Percentiles rank a stretch among this genome's conserved stretches.
Evolutionary conservation across 345 rosid species (phyloP).

Genomic region (Raphanus raphanistrum): DNA sequence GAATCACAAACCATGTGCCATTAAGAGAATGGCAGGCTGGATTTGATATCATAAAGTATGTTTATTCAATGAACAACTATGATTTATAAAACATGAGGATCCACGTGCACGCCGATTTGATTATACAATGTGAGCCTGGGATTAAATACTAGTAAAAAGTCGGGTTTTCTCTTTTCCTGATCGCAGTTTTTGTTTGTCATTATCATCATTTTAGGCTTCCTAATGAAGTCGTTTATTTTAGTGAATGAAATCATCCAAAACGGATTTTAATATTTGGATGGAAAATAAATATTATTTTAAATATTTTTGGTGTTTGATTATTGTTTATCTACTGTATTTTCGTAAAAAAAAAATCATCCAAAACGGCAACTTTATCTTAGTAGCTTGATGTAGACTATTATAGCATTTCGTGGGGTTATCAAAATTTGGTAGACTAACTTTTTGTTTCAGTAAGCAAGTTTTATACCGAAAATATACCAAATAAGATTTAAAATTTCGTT

Average conservation of each 20-base stretch:
- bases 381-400: neutral
- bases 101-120: constrained; percentile 34
- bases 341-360: too few relatives aligned
- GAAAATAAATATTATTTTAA: too few relatives aligned
- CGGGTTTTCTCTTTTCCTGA: neutral
- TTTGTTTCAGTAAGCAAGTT: neutral
- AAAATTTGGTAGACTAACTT: neutral
- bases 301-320: too few relatives aligned
- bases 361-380: constrained; percentile 10
- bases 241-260: neutral
- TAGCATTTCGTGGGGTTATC: neutral
- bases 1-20: constrained; percentile 33
- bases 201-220: constrained; percentile 11
- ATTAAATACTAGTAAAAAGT: neutral
- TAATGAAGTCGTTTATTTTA: constrained; percentile 6
- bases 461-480: neutral
- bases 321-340: too few relatives aligned
- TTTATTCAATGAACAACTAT: neutral
- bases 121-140: constrained; percentile 11
- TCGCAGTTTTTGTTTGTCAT: constrained; percentile 17
- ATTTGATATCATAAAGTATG: constrained; percentile 18
- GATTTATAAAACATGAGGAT: constrained; percentile 19
- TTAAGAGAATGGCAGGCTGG: constrained; percentile 47
- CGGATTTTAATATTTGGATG: too few relatives aligned
- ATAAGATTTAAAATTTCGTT: neutral